phyloP scores from a whole-genome alignment of 148 eudicot genomes.

The Camellia lanceoleosa region DNA sequence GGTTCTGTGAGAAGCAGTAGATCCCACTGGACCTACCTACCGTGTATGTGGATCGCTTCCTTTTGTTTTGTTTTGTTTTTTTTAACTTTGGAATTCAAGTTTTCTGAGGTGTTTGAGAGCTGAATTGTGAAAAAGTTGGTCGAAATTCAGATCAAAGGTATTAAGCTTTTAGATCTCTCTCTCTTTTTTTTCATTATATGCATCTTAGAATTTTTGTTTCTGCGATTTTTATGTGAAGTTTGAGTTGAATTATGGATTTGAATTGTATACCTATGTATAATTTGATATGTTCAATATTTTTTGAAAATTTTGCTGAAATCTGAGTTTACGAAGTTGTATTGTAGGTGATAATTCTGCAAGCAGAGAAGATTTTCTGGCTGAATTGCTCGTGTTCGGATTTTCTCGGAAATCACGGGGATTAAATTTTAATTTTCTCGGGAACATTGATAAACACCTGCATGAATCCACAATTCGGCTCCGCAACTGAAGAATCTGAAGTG shows the following conservation, averaged over 20 bases:
- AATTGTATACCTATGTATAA: neutral
- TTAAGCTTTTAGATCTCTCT: neutral
- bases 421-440: neutral
- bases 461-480: neutral
- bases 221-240: neutral
- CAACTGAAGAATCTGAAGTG: neutral
- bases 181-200: neutral
- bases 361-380: no score
- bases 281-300: conserved; percentile 4
- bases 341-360: neutral
- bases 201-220: neutral
- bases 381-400: neutral
- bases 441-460: neutral
- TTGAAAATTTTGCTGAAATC: conserved; percentile 12
- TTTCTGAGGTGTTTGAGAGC: conserved; percentile 17
- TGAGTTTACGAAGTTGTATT: neutral
- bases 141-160: conserved; percentile 26
- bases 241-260: conserved; percentile 20
- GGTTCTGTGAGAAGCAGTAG: neutral
- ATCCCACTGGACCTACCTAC: conserved; percentile 19
- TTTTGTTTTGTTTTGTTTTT: neutral
- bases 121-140: conserved; percentile 36
- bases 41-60: conserved; percentile 9
- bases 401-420: neutral
- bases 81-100: neutral